Evolutionary conservation across 208 protist genomes (phyloP).

Genomic region (Crithidia expoeki): DNA sequence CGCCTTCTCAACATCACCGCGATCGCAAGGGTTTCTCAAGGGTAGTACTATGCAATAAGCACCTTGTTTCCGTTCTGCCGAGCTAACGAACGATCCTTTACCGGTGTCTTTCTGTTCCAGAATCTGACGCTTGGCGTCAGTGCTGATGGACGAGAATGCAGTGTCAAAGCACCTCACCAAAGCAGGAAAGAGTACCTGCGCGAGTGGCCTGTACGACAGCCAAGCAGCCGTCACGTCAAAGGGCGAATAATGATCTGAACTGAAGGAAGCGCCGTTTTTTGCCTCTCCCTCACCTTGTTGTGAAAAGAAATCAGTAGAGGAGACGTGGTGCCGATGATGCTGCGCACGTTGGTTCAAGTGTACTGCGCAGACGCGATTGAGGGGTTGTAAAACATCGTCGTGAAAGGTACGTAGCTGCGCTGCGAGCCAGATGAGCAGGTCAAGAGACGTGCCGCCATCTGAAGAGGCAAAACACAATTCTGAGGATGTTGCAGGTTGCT

Average conservation of each 20-base stretch:
- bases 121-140: neutral
- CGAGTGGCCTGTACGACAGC: constrained; percentile 23
- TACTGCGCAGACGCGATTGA: constrained; percentile 20
- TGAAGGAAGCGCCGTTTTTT: neutral
- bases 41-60: no score
- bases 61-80: neutral
- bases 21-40: no score
- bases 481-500: neutral
- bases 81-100: no score
- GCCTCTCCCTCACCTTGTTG: neutral
- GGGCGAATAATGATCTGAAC: neutral
- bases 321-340: no score
- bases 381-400: constrained; percentile 24
- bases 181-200: constrained; percentile 20
- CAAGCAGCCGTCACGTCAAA: constrained; percentile 10
- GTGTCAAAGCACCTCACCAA: neutral
- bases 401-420: constrained; percentile 12
- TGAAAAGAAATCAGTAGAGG: neutral
- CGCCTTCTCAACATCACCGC: neutral
- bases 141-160: neutral
- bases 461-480: neutral
- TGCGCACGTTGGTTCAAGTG: no score
- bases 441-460: neutral
- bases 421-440: constrained; percentile 7
- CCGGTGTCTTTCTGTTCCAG: neutral